Base-by-base conservation (phyloP, 2,329 filamentous ascomycete species). In the Aspergillus pseudoviridinutans region DNA sequence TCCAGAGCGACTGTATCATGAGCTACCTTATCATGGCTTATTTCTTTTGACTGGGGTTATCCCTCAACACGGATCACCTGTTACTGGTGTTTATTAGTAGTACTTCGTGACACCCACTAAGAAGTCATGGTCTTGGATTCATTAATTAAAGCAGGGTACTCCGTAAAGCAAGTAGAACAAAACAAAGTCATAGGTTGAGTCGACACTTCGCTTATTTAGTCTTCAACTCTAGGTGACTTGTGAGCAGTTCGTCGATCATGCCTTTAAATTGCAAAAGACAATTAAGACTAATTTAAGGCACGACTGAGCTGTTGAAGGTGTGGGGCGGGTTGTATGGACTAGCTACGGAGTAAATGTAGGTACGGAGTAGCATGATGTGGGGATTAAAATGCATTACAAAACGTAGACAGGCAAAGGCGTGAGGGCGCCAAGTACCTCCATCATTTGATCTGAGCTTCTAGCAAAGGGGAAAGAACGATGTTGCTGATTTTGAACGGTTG, bases 341-440 rank as follows among this genome's bases (percentile, higher is more conserved):
- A 5, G 4, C 29, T 35, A 14, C 29, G 29, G 29, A 35, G 28
- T 29, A 29, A 29, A 29, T 29, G 25, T 25, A 25, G 25, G 24
- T 25, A 25, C 24, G 22, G 22, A 22, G 5, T 51, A 60, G 58
- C 58, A 62, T 61, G 55, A 64, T 66, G 55, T 59, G 50, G 57
- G 49, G 49, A 42, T 29, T 17, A 6, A 3, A 20, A 20, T 38
- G 27, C 28, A 25, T 17, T 38, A 53, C 38, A 53, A 44, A 12
- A 12, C 20, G 20, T 22, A 44, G 41, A 44, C n/a, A 22, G 28
- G 28, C 10, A 12, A 12, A 12, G 28, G 28, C 10, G 9, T 29
- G 10, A 38, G 32, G 32, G 5, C 12, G 32, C 10, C 12, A 35
- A 17, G 14, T 17, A 35, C 5, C 32, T 17, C 32, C 14, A 35